Percentiles rank a stretch among this genome's conserved stretches.
Conservation (phyloP, 352 stramenopile species). For the Globisporangium viniferum region DNA sequence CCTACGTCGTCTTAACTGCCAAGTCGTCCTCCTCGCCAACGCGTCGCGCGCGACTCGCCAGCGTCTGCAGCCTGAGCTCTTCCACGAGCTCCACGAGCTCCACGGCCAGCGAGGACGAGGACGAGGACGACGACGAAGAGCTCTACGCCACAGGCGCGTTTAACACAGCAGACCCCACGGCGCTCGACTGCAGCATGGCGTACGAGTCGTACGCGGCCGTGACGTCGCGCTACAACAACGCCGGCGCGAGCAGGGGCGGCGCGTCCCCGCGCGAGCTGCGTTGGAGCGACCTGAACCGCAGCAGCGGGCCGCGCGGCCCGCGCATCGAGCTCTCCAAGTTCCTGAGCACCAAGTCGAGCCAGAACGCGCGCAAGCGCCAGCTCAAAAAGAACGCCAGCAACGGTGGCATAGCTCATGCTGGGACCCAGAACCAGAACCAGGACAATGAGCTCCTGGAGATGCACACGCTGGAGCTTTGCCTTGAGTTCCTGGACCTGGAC, state of each 20-base stretch:
- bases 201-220: slow-evolving; percentile 81
- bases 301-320: slow-evolving; percentile 47
- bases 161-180: not conserved
- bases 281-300: slow-evolving; percentile 68
- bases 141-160: not conserved
- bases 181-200: slow-evolving; percentile 41
- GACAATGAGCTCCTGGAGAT: slow-evolving; percentile 34
- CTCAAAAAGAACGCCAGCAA: slow-evolving; percentile 13
- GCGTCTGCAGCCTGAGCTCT: slow-evolving; percentile 25
- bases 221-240: slow-evolving; percentile 35
- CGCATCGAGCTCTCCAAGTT: slow-evolving; percentile 28
- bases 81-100: slow-evolving; percentile 27
- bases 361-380: slow-evolving; percentile 29
- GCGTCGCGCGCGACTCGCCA: slow-evolving; percentile 25
- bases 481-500: slow-evolving; percentile 64
- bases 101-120: slow-evolving; percentile 39
- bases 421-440: not conserved
- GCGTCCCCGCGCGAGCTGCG: slow-evolving; percentile 39
- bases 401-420: not conserved
- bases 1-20: slow-evolving; percentile 20
- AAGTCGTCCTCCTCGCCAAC: slow-evolving; percentile 5
- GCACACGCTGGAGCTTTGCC: slow-evolving; percentile 63
- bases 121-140: slow-evolving; percentile 16
- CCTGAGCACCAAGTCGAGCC: slow-evolving; percentile 20
- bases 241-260: slow-evolving; percentile 8